phyloP scores from a whole-genome alignment of 805 yeast genomes.

The Metschnikowia cubensis region DNA sequence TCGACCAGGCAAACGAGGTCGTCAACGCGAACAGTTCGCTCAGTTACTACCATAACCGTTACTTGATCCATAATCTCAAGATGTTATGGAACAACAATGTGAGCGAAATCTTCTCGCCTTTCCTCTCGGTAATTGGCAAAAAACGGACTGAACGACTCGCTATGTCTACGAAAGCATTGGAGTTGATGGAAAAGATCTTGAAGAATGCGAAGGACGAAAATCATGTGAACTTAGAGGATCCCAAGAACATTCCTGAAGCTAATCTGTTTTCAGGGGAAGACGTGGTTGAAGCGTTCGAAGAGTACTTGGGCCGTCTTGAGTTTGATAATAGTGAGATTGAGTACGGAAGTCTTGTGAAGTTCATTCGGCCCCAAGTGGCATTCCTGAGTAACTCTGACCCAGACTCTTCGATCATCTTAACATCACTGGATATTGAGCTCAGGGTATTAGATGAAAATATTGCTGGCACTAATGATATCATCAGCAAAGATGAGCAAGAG shows the following conservation, averaged over 20 bases:
- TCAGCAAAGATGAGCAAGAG: conserved; percentile 30
- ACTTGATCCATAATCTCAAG: conserved; percentile 66
- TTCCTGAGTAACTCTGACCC: conserved; percentile 44
- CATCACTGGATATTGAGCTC: conserved; percentile 57
- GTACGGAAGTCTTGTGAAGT: conserved; percentile 60
- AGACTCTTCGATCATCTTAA: conserved; percentile 46
- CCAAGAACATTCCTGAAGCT: conserved; percentile 9
- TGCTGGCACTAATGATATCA: conserved; percentile 36
- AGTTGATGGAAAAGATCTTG: conserved; percentile 42
- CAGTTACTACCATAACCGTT: conserved; percentile 57
- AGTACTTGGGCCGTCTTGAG: conserved; percentile 42
- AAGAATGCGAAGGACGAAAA: conserved; percentile 16
- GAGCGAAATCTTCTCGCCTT: conserved; percentile 61
- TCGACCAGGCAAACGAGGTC: conserved; percentile 24
- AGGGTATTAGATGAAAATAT: conserved; percentile 45
- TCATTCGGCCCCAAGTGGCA: conserved; percentile 83
- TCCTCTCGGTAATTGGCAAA: conserved; percentile 44
- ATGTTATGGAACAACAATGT: conserved; percentile 74
- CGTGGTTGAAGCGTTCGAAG: conserved; percentile 47
- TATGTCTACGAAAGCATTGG: conserved; percentile 48
- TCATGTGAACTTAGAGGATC: conserved; percentile 8
- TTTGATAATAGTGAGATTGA: conserved; percentile 39
- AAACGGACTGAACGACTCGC: conserved; percentile 41
- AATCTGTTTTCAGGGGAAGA: conserved; percentile 24
- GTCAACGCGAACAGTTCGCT: conserved; percentile 21